Evolutionary conservation across 306 rosid genomes (phyloP).

Genomic region (Casuarina equisetifolia): DNA sequence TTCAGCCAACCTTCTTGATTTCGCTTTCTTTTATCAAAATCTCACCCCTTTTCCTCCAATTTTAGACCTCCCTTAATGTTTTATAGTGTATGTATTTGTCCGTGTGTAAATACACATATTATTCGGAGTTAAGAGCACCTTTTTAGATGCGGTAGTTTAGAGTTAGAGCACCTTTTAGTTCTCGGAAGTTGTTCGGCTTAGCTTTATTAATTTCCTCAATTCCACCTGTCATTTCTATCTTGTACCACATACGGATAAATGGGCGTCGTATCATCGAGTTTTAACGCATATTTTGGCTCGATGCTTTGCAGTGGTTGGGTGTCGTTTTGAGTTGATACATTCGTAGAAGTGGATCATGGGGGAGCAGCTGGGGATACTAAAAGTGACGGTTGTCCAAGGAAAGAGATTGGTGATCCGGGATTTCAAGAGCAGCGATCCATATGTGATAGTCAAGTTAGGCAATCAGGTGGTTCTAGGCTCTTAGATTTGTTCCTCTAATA

Average conservation of each 20-base stretch:
- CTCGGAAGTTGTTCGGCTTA: background rate
- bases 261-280: background rate
- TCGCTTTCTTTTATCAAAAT: background rate
- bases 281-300: background rate
- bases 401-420: slow-evolving; percentile 85
- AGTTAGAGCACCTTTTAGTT: background rate
- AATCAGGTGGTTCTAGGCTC: slow-evolving; percentile 57
- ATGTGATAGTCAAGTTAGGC: slow-evolving; percentile 88
- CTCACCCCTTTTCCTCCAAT: background rate
- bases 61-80: background rate
- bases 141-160: background rate
- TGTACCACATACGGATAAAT: background rate
- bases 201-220: background rate
- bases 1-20: background rate
- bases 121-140: too few relatives aligned
- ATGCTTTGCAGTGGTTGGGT: slow-evolving; percentile 14
- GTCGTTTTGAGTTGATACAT: slow-evolving; percentile 16
- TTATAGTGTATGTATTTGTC: background rate
- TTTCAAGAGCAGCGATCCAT: slow-evolving; percentile 96
- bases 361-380: slow-evolving; percentile 64
- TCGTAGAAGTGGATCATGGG: slow-evolving; percentile 46
- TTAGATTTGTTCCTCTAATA: background rate
- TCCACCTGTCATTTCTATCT: background rate
- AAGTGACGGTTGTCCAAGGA: slow-evolving; percentile 80
- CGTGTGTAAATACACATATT: background rate